Evolutionary conservation across 257 asterid genomes (phyloP).

Genomic region (Hygrophila difformis): DNA sequence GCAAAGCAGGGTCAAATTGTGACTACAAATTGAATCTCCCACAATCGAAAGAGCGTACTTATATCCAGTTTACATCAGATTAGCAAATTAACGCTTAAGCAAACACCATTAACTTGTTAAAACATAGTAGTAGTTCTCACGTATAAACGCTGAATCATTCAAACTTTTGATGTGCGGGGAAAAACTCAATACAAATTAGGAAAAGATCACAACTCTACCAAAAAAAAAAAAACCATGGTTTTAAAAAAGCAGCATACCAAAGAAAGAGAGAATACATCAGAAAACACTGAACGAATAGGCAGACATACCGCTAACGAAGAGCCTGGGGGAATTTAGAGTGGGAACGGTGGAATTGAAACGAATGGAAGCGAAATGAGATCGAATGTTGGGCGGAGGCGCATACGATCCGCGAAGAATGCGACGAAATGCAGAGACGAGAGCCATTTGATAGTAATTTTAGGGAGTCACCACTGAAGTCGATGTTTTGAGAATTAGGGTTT

Average conservation of each 20-base stretch:
- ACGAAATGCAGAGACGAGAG: conserved; percentile 48
- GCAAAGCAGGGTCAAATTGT: neutral
- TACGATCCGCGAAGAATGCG: conserved; percentile 44
- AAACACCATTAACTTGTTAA: too few species aligned
- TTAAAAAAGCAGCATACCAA: neutral
- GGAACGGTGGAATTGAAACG: conserved; percentile 70
- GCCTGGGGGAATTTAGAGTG: conserved; percentile 80
- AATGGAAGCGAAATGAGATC: conserved; percentile 39
- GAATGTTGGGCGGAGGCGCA: conserved; percentile 30
- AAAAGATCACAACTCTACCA: neutral
- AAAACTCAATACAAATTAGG: neutral
- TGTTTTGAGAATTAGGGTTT: conserved; percentile 5
- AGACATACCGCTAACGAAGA: conserved; percentile 70
- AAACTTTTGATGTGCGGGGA: too few species aligned
- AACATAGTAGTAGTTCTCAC: too few species aligned
- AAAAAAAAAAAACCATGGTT: neutral
- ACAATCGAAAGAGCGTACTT: too few species aligned
- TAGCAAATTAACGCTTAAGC: too few species aligned
- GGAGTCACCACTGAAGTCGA: neutral
- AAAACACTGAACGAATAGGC: neutral
- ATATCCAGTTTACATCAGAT: too few species aligned
- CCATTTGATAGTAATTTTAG: conserved; percentile 30
- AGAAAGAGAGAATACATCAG: neutral
- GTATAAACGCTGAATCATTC: too few species aligned
- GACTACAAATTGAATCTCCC: too few species aligned